Percentiles rank a stretch among this genome's conserved stretches.
phyloP scores from a whole-genome alignment of 495 filamentous ascomycete species.

The Talaromyces wortmannii region DNA sequence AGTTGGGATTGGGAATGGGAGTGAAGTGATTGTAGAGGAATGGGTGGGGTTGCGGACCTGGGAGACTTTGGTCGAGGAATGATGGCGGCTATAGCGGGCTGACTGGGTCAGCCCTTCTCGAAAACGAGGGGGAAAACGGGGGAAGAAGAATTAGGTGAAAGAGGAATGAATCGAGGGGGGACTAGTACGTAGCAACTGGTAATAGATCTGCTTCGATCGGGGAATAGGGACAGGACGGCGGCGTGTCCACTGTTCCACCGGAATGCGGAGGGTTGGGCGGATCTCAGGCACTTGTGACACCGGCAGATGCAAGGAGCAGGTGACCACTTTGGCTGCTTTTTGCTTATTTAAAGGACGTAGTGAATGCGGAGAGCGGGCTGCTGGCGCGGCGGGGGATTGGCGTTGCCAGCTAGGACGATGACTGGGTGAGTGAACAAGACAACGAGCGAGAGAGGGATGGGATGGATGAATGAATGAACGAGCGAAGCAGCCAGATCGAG shows the following conservation, averaged over 20 bases:
- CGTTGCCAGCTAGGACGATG: too few species aligned
- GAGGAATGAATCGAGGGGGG: too few species aligned
- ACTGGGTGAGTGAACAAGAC: too few species aligned
- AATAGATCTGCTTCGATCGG: too few species aligned
- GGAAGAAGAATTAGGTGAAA: too few species aligned
- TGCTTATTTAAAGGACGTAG: neutral
- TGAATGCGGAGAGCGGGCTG: neutral
- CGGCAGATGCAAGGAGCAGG: conserved; percentile 7
- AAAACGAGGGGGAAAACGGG: neutral
- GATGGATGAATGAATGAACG: too few species aligned
- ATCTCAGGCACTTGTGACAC: conserved; percentile 7
- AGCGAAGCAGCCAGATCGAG: too few species aligned
- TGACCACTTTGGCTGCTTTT: neutral
- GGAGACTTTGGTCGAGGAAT: conserved; percentile 47
- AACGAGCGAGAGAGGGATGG: too few species aligned
- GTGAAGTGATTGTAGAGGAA: conserved; percentile 50
- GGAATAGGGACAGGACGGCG: too few species aligned
- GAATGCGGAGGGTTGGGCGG: neutral
- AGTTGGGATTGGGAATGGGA: conserved; percentile 21
- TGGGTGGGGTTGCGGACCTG: conserved; percentile 34
- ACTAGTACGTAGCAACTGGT: too few species aligned
- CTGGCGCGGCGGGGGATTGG: neutral
- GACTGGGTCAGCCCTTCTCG: conserved; percentile 33
- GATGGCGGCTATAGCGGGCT: conserved; percentile 48
- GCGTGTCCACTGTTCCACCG: too few species aligned